A percentile compares a stretch with the other conserved stretches of the same genome.
These are phyloP conservation scores for Melaleuca alternifolia DNA, from an alignment of 345 rosid species.

Conservation along the genomic window DNA sequence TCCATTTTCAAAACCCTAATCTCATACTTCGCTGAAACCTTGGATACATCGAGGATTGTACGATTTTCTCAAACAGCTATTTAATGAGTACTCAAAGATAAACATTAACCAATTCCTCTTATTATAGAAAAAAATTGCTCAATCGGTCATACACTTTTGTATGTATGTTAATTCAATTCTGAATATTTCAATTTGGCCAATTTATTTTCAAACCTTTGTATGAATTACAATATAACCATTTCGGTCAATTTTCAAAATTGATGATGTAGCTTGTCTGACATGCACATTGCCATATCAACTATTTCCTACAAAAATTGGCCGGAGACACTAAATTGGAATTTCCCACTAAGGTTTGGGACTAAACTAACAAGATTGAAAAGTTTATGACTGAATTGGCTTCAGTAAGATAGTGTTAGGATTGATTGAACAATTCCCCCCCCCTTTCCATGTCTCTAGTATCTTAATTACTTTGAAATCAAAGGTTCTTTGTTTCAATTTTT, in stretches of 20 bases:
- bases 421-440: neutral
- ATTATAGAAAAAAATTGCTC: fast-evolving
- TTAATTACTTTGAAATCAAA: too few species aligned
- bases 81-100: too few species aligned
- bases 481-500: too few species aligned
- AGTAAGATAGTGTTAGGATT: neutral
- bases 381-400: neutral
- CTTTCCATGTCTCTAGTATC: too few species aligned
- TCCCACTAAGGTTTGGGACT: neutral
- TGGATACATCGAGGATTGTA: neutral
- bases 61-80: too few species aligned
- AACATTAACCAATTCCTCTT: neutral
- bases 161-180: neutral
- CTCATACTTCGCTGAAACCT: neutral
- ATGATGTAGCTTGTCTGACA: neutral
- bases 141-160: neutral
- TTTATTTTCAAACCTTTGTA: neutral
- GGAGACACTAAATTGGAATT: neutral
- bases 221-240: neutral
- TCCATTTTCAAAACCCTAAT: neutral
- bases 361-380: neutral
- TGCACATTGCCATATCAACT: neutral
- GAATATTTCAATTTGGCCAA: neutral
- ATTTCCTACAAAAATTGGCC: neutral
- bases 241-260: neutral